Base-by-base conservation (phyloP, 192 early-diverging fungal genomes). In the Backusella westeae region DNA sequence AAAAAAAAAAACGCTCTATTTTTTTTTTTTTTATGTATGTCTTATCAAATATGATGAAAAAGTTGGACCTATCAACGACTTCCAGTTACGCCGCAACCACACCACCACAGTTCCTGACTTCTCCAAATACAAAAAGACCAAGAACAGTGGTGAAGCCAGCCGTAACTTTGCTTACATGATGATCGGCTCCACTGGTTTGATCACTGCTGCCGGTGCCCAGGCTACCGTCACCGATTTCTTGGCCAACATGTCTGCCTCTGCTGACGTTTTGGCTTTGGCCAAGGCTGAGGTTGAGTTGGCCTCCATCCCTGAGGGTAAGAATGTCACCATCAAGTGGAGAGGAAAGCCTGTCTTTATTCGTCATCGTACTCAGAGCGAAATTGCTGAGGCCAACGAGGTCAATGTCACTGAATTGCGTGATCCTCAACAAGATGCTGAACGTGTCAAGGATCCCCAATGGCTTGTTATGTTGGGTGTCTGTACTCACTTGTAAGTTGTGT, bases 341-440 rank as follows among this genome's bases (percentile, higher is more conserved):
- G 97, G 97, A 85, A 99, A 99, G 91, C 97, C 97, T 39, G 91
- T 99, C 69, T 97, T 98, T 82, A 93, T 99, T 77, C 93, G 96
- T 83, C 97, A 99, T 87, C 91, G 97, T 77, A 99, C 97, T 36
- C 86, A 89, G 23, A 94, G 91, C 73, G 97, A 99, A 84, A 99
- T 99, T 75, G 90, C 89, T 8, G 97, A 98, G 81, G 96, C 96
- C 74, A 93, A 96, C 81, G 52, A 84, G 39, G 92, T 95, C 73
- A 89, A 91, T 81, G 78, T 99, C 71, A 65, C 86, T 63, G 90
- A 93, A 72, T 89, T 99, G 73, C 94, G 93, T 76, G 94, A 99
- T 86, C 95, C 93, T 63, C 93, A 99, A 87, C 88, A 89, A 71
- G 97, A 99, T 86, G 89, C 93, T 59, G 93, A 97, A 73, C 91